Evolutionary conservation across 805 yeast genomes (phyloP).

Genomic region (Candida methanosorbosa): DNA sequence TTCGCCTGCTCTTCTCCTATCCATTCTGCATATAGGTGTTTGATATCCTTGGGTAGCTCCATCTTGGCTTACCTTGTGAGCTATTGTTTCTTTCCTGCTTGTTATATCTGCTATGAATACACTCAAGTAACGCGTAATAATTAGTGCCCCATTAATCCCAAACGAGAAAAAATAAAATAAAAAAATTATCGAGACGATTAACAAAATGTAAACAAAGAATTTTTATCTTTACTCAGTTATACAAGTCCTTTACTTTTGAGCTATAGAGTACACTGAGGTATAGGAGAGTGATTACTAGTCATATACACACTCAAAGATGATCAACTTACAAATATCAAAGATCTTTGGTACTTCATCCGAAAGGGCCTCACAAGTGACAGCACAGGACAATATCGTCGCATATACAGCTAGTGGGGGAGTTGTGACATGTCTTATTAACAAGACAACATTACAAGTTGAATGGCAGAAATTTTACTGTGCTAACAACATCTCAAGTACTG

Average conservation of each 20-base stretch:
- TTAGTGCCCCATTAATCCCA: too few species aligned
- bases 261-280: too few species aligned
- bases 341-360: constrained; percentile 42
- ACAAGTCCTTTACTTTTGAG: too few species aligned
- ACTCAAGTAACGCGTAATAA: too few species aligned
- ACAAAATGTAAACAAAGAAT: background rate
- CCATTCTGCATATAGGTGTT: constrained; percentile 47
- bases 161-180: too few species aligned
- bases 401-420: constrained; percentile 56
- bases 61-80: too few species aligned
- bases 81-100: too few species aligned
- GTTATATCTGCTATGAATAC: too few species aligned
- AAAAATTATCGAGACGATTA: background rate
- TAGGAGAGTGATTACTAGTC: too few species aligned
- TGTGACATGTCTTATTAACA: constrained; percentile 32
- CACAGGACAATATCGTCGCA: constrained; percentile 34
- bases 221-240: too few species aligned
- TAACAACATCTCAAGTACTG: constrained; percentile 14
- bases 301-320: too few species aligned
- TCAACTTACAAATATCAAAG: constrained; percentile 11
- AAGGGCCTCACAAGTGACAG: constrained; percentile 29
- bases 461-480: constrained; percentile 48
- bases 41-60: constrained; percentile 40
- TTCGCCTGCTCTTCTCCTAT: constrained; percentile 42
- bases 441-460: constrained; percentile 8